A percentile compares a stretch with the other conserved stretches of the same genome.
phyloP scores from a whole-genome alignment of 495 filamentous ascomycete species.

The Melanomma pulvis-pyrius region DNA sequence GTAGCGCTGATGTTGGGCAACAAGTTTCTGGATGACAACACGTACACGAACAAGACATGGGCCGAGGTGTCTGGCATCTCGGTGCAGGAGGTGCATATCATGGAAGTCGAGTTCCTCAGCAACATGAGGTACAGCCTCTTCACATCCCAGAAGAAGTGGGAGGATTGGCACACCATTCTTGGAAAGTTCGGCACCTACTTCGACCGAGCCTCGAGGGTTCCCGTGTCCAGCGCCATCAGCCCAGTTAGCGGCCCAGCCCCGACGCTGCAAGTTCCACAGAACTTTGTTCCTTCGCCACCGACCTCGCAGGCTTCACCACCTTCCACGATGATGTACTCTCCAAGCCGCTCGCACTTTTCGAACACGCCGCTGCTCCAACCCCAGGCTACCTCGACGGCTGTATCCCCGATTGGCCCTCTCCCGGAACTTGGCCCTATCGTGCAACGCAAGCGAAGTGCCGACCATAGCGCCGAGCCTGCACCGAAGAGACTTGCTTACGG shows the following conservation, averaged over 20 bases:
- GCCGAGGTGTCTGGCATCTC: conserved; percentile 95
- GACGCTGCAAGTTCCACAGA: conserved; percentile 47
- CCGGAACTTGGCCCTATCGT: conserved; percentile 52
- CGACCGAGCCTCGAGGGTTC: conserved; percentile 59
- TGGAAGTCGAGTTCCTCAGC: conserved; percentile 99
- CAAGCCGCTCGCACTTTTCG: conserved; percentile 34
- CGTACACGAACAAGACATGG: conserved; percentile 99
- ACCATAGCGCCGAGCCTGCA: conserved; percentile 66
- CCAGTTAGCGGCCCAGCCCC: conserved; percentile 51
- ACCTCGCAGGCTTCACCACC: conserved; percentile 58
- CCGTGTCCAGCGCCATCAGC: conserved; percentile 15
- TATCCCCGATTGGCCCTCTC: conserved; percentile 59
- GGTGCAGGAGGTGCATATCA: conserved; percentile 94
- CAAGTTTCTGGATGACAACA: conserved; percentile 99
- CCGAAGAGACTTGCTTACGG: conserved; percentile 59
- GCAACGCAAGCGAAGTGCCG: conserved; percentile 71
- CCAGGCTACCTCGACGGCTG: conserved; percentile 47
- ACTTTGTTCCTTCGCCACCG: conserved; percentile 47
- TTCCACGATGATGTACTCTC: conserved; percentile 42
- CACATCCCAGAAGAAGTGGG: conserved; percentile 81
- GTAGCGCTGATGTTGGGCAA: conserved; percentile 98
- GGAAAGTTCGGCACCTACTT: conserved; percentile 78
- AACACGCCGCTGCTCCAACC: conserved; percentile 47
- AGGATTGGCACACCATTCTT: conserved; percentile 79
- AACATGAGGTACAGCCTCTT: conserved; percentile 96